Percentiles rank a stretch among this genome's conserved stretches.
phyloP scores from a whole-genome alignment of 208 protist species.

The Acanthamoeba rhysodes region DNA sequence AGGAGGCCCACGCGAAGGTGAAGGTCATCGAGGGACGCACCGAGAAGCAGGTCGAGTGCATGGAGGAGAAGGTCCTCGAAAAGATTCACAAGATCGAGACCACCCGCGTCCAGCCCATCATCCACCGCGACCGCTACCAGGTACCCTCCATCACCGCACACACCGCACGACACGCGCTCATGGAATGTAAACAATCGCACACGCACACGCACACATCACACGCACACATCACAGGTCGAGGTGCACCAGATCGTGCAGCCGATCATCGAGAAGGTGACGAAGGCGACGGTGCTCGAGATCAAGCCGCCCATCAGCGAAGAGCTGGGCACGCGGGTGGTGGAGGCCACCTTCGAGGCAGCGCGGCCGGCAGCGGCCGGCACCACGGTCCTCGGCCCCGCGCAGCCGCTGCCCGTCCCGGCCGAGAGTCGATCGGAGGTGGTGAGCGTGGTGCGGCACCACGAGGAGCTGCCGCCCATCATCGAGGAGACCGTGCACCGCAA shows the following conservation, averaged over 20 bases:
- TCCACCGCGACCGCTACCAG: slow-evolving; percentile 41
- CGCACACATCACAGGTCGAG: not conserved
- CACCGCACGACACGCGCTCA: not conserved
- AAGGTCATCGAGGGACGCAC: not conserved
- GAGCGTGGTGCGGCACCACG: not conserved
- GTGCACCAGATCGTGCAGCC: slow-evolving; percentile 49
- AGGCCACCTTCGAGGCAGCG: not conserved
- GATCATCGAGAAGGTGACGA: slow-evolving; percentile 26
- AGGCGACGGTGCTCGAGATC: slow-evolving; percentile 27
- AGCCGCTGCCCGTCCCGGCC: not conserved
- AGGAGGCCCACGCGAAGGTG: not conserved
- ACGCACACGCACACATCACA: not conserved
- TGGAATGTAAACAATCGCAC: not conserved
- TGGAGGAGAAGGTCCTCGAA: slow-evolving; percentile 5
- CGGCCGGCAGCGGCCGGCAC: not conserved
- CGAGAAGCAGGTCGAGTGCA: not conserved
- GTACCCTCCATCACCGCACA: not conserved
- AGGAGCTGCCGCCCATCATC: slow-evolving; percentile 19
- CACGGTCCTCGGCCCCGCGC: not conserved
- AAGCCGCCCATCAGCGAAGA: slow-evolving; percentile 14
- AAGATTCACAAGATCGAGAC: slow-evolving; percentile 1
- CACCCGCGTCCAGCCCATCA: slow-evolving; percentile 1
- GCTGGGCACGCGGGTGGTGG: not conserved
- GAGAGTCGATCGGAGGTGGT: not conserved
- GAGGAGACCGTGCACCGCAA: slow-evolving; percentile 48